A percentile compares a stretch with the other conserved stretches of the same genome.
phyloP scores from a whole-genome alignment of 345 rosid species.

The Abelmoschus esculentus region DNA sequence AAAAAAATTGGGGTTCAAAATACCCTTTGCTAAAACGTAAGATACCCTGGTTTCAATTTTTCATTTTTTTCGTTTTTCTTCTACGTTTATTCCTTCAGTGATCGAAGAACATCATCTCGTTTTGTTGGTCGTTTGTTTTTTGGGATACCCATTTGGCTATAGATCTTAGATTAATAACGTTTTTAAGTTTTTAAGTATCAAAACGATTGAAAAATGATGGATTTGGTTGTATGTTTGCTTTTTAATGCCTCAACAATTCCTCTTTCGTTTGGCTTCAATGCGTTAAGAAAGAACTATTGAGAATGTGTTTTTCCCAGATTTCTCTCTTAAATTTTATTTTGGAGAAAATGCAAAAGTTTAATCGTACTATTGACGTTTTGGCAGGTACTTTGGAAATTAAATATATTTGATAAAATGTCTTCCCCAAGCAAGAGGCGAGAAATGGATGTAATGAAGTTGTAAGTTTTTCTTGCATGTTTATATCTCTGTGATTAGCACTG shows the following conservation, averaged over 20 bases:
- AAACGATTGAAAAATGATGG: too few relatives aligned
- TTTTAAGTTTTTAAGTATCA: not conserved
- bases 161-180: not conserved
- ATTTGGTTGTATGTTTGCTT: too few relatives aligned
- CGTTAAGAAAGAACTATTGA: not conserved
- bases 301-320: not conserved
- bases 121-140: not conserved
- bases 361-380: not conserved
- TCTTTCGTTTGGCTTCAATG: not conserved
- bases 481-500: not conserved
- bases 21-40: not conserved
- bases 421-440: slow-evolving; percentile 24
- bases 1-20: too few relatives aligned
- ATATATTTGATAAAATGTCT: slow-evolving; percentile 5
- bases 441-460: slow-evolving; percentile 26
- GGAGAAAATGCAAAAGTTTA: not conserved
- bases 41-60: not conserved
- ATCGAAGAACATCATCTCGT: not conserved
- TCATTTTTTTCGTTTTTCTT: not conserved
- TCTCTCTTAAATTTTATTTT: not conserved
- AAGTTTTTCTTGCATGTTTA: slow-evolving; percentile 10
- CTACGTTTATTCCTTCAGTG: not conserved
- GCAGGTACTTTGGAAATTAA: not conserved
- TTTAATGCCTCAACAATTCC: too few relatives aligned
- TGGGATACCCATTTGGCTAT: not conserved